Base-by-base conservation (phyloP, 352 stramenopile species). In the Halophytophthora polymorphica region DNA sequence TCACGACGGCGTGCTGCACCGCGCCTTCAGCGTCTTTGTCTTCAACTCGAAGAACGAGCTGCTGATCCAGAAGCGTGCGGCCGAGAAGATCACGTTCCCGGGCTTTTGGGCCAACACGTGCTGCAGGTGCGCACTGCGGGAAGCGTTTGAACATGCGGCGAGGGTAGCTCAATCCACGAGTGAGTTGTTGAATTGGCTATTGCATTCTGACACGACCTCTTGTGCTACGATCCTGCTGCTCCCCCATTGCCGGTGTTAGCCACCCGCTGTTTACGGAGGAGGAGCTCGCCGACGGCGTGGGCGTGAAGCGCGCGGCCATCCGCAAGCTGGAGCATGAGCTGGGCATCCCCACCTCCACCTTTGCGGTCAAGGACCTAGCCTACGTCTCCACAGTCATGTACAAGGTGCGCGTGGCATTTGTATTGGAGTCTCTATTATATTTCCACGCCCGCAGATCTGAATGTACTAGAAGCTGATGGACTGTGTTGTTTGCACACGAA, bases 91-190 rank as follows among this genome's bases (percentile, higher is more conserved):
- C 71, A 99, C 97, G 21, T 99, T 99, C 69, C 96, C 97, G 13
- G 86, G 90, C 64, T 96, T 98, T 29, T 99, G 97, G 97, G 98
- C 97, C 14, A 99, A 99, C 71, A 99, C 97, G 13, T 99, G 97
- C 69, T 99, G 97, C 77, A 97, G 73, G 73, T 85, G 46, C 12
- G 25, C 25, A 8, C 25, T 8, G 8, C 25, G n/a, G 45, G 15
- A 6, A 1, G 10, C 10, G 6, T 15, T n/a, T n/a, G n/a, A n/a
- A n/a, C n/a, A n/a, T n/a, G n/a, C n/a, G n/a, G n/a, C n/a, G n/a
- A n/a, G n/a, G n/a, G n/a, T n/a, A n/a, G n/a, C n/a, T n/a, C n/a
- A n/a, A n/a, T n/a, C 6, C 13, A 14, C 41, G 47, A 18, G 15
- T 18, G 23, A 33, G 39, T 39, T 19, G 29, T 43, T 59, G 45